Conservation (phyloP, 192 early-diverging fungal genomes). For the Backusella westeae region DNA sequence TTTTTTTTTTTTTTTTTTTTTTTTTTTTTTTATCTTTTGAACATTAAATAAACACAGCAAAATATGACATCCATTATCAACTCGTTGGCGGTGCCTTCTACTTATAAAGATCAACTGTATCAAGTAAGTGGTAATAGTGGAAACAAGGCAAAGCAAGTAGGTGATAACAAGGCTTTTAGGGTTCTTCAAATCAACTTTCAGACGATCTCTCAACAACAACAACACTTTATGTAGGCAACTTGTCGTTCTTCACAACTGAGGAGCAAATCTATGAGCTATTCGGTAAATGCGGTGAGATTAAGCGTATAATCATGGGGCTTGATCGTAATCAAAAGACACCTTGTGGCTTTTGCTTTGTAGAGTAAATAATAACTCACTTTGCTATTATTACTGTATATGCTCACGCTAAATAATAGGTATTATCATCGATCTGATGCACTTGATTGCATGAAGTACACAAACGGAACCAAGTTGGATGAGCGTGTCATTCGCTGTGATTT, state of each 20-base stretch:
- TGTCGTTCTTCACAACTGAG: constrained; percentile 97
- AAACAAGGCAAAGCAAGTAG: not conserved
- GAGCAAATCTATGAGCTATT: constrained; percentile 98
- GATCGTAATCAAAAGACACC: constrained; percentile 92
- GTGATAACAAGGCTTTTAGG: constrained; percentile 24
- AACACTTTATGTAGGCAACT: constrained; percentile 95
- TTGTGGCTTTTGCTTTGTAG: constrained; percentile 99
- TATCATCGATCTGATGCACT: constrained; percentile 89
- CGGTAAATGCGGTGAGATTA: constrained; percentile 94
- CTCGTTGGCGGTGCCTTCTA: constrained; percentile 75
- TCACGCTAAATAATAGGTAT: constrained; percentile 53
- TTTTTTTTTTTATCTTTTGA: no score
- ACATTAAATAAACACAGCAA: not conserved
- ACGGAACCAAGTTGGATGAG: constrained; percentile 95
- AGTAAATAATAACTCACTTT: constrained; percentile 53
- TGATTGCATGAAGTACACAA: constrained; percentile 91
- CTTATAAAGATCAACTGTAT: constrained; percentile 85
- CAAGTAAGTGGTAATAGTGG: constrained; percentile 32
- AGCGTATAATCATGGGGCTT: constrained; percentile 98
- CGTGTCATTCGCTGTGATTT: constrained; percentile 92
- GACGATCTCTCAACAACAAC: constrained; percentile 59
- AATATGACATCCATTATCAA: constrained; percentile 62
- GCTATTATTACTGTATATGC: not conserved
- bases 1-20: no score
- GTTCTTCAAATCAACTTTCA: constrained; percentile 44